Evolutionary conservation across 148 eudicot species (phyloP), one percentile per base, ranked within the genome.

Genomic region (Chenopodium suecicum): DNA sequence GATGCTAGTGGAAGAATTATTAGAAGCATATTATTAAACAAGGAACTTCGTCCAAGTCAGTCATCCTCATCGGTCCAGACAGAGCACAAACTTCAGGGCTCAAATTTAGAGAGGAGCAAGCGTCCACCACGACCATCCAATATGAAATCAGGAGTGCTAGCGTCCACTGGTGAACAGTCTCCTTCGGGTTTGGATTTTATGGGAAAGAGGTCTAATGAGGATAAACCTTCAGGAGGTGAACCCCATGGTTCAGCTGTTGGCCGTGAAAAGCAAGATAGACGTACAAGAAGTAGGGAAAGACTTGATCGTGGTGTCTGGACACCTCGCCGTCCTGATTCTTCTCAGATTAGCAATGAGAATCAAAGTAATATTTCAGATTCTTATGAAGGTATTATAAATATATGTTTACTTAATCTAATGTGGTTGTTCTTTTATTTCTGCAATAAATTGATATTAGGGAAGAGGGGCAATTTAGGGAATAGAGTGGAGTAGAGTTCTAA

Each of bases 281-380:
- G 97, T 48, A 85, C 90, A 48, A 90, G 97, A 84, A 93, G 92
- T 73, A 92, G 84, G 88, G 99, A 95, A 81, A 92, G 98, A 86
- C 94, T 91, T 86, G 99, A 95, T 89, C 97, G 92, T 84, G 97
- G 94, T 78, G 90, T 94, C 76, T 94, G 98, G 98, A 70, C 99
- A 80, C 98, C 98, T 80, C 91, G 95, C 44, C 91, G 89, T 83
- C 88, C 96, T n/a, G 97, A 93, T 87, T 85, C 90, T 80, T 85
- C 89, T 75, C 91, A 87, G 79, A 76, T 90, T 54, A 88, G 90
- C 83, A 88, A 91, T 67, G 98, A 88, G 73, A 81, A 78, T 77
- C 93, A 90, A 80, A 81, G 86, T 79, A 75, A 81, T 56, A 82
- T 56, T 60, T 74, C 74, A 60, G 91, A 90, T 85, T 78, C 80